A percentile compares a stretch with the other conserved stretches of the same genome.
Evolutionary conservation across 805 yeast genomes (phyloP).

Genomic region (Blastobotrys attinorum): DNA sequence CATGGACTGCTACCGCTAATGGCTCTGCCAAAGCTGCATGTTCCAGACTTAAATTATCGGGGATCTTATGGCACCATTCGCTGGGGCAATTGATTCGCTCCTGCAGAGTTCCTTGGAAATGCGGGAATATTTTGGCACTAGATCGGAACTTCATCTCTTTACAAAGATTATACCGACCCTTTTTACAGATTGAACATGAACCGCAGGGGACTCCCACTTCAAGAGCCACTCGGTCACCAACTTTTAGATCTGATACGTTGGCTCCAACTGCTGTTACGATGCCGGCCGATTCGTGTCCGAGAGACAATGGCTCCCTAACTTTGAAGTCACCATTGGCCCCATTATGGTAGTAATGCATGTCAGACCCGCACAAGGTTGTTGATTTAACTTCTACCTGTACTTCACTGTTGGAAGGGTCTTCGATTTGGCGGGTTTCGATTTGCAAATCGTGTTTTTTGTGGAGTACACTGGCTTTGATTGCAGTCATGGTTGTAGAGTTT

Average conservation of each 20-base stretch:
- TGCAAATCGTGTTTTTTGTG: slow-evolving; percentile 13
- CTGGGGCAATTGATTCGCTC: slow-evolving; percentile 69
- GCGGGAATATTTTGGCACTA: slow-evolving; percentile 78
- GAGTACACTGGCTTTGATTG: slow-evolving; percentile 13
- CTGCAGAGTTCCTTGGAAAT: slow-evolving; percentile 68
- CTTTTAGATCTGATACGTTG: slow-evolving; percentile 53
- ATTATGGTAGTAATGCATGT: slow-evolving; percentile 72
- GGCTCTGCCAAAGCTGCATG: slow-evolving; percentile 90
- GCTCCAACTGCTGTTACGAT: slow-evolving; percentile 62
- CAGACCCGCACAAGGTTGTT: slow-evolving; percentile 86
- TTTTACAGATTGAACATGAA: slow-evolving; percentile 62
- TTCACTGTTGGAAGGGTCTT: slow-evolving; percentile 30
- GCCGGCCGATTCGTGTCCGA: slow-evolving; percentile 87
- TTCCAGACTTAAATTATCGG: slow-evolving; percentile 68
- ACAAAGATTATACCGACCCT: slow-evolving; percentile 75
- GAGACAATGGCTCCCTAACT: slow-evolving; percentile 69
- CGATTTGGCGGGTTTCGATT: slow-evolving; percentile 11
- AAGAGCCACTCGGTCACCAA: slow-evolving; percentile 82
- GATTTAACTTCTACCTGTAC: slow-evolving; percentile 69
- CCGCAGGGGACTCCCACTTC: slow-evolving; percentile 76
- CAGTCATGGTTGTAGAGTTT: neutral
- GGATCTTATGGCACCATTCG: slow-evolving; percentile 73
- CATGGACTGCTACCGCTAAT: slow-evolving; percentile 78
- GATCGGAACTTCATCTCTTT: slow-evolving; percentile 70
- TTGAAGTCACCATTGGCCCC: slow-evolving; percentile 75